A percentile compares a stretch with the other conserved stretches of the same genome.
phyloP scores from a whole-genome alignment of 2,329 filamentous ascomycete genomes.

The Chaetomiaceae sp. region DNA sequence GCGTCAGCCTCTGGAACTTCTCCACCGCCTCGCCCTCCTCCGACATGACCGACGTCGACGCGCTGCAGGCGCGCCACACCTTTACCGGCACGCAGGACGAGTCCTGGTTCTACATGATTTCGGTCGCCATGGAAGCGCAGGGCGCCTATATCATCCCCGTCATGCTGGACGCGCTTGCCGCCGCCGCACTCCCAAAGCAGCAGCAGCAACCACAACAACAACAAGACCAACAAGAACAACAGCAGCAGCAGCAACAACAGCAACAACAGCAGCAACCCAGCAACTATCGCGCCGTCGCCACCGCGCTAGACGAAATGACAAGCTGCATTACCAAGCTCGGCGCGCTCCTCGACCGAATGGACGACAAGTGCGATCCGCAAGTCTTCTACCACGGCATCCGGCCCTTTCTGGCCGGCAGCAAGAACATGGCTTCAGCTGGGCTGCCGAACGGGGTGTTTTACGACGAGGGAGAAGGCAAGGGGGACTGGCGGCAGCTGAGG shows the following conservation, averaged over 20 bases:
- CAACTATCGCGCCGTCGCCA: not conserved
- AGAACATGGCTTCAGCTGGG: constrained; percentile 84
- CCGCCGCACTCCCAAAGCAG: no score
- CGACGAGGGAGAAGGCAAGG: constrained; percentile 64
- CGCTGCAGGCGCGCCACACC: constrained; percentile 68
- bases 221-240: constrained; percentile 50
- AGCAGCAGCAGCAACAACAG: no score
- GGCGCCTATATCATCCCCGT: constrained; percentile 70
- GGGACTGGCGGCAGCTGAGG: constrained; percentile 70
- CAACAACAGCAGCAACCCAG: constrained; percentile 41
- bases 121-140: constrained; percentile 82
- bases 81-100: constrained; percentile 88
- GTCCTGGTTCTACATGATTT: constrained; percentile 90
- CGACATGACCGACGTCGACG: constrained; percentile 62
- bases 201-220: no score
- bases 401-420: constrained; percentile 84
- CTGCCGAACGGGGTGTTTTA: constrained; percentile 81
- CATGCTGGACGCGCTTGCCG: constrained; percentile 72
- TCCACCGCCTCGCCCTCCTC: constrained; percentile 35
- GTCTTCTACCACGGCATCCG: constrained; percentile 87
- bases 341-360: constrained; percentile 71
- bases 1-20: constrained; percentile 87
- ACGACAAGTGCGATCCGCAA: constrained; percentile 80
- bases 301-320: constrained; percentile 49
- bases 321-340: constrained; percentile 65